Base-by-base conservation (phyloP, 2,329 filamentous ascomycete genomes). In the Fusarium mundagurra region DNA sequence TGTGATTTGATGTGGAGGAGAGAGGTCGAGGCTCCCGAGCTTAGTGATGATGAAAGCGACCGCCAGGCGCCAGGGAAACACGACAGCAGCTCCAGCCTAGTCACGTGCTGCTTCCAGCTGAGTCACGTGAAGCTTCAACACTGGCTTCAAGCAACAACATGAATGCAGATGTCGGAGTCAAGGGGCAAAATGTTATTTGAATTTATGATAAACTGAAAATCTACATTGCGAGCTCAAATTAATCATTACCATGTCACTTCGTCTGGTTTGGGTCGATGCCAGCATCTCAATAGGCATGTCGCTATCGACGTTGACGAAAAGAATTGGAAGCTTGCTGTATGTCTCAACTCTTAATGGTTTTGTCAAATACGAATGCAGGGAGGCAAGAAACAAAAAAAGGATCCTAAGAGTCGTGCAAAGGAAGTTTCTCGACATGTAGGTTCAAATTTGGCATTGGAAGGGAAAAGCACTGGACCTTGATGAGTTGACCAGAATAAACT, bases 21-120 rank as follows among this genome's bases (percentile, higher is more conserved):
- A 66, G 73, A 73, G 63, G 74, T 74, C 61, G 71, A 73, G 71
- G 69, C 69, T 72, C 72, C 69, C 75, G 76, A 77, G 75, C 78
- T 80, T 71, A 80, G 76, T 82, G 78, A 80, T 79, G 80, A 79
- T 81, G 78, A 80, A 81, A 75, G 76, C 69, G 67, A 73, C 72
- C 75, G 75, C 72, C 78, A 86, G 84, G 84, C 84, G 82, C 80
- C 84, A 85, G 84, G 78, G 80, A 82, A 82, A 85, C 84, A 84
- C 84, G 84, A 85, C 84, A 83, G 79, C 83, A 74, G 66, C 80
- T 72, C 53, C 41, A 65, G 64, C 58, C 38, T 14, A 68, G 64
- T 81, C 82, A 83, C 82, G 82, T 82, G 80, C 1, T 6, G 1
- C 6, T 43, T 14, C 27, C 5, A 24, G n/a, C 0, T 11, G 1